Evolutionary conservation across 225 moss, liverwort and hornwort genomes (phyloP), one percentile per base, ranked within the genome.

Genomic region (Physcomitrellopsis africana): DNA sequence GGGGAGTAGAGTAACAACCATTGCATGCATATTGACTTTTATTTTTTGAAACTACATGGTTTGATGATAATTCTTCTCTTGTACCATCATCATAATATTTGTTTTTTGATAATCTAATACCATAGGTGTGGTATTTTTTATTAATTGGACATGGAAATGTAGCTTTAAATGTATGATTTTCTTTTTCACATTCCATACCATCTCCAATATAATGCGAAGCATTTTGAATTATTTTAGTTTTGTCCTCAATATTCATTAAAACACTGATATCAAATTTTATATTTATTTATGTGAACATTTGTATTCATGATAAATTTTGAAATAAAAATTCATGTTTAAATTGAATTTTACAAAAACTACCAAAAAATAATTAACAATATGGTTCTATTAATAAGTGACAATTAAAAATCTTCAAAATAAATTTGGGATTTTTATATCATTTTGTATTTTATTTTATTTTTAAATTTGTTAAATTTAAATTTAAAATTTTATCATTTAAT

Each of bases 21-120:
- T n/a, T 0, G 23, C 10, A 63, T 37, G 0, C 2, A 19, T 37
- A 0, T 7, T 32, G 5, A 23, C 9, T 0, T 12, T 3, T 12
- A 57, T 57, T 75, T 22, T 20, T 1, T 0, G 15, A 6, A 10
- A 57, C 11, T 32, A 1, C 5, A 67, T 23, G 22, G 0, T 73
- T 4, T 10, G 5, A 18, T 23, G 11, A 1, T 17, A 0, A 1
- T 46, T 69, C 1, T 52, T 65, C 0, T 53, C 58, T 37, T 0
- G 0, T 71, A 1, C 3, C 10, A 56, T 61, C 2, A 32, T 7
- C 15, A 7, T 0, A 11, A 44, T 16, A 42, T 11, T 23, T 44
- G 5, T 44, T 23, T 0, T 3, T 74, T 64, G 43, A 2, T 37
- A 37, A 7, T 63, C 52, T 42, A 9, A 29, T 19, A 29, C 49